Evolutionary conservation across 2,329 filamentous ascomycete species (phyloP), one percentile per base, ranked within the genome.

Genomic region (Fusarium begoniae): DNA sequence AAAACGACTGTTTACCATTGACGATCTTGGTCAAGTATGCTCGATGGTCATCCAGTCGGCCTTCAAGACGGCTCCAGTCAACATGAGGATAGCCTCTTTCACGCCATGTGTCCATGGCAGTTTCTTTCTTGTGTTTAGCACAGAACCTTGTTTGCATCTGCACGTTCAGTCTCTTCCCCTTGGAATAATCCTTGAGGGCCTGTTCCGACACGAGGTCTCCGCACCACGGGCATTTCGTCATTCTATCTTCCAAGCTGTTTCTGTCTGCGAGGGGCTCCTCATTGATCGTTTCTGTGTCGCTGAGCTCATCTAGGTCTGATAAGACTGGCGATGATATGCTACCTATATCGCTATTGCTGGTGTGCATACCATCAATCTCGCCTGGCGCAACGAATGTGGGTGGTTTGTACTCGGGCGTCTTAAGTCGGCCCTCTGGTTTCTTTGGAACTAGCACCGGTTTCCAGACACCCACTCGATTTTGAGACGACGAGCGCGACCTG

Each of bases 51-150:
- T 83, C 79, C 37, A 95, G 88, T 12, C 94, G 89, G 8, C 79
- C 69, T 24, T 90, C 86, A 30, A 97, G 85, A 1, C 74, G 78
- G 2, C 83, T 80, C 94, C 94, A 97, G 66, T 94, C 83, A 58
- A 97, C 92, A 0, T 83, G 80, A 0, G 94, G 94, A 79, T 96
- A 96, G 1, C 88, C 87, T 48, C 85, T 87, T 20, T 85, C 80
- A 15, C 72, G 77, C 83, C 88, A 90, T 8, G 80, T 80, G 13
- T 84, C 81, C 62, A 83, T 75, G 5, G 91, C 92, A 6, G 87
- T 84, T 37, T 84, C 82, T 66, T 84, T 86, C 76, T 88, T 89
- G 83, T 94, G 93, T 13, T 85, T 82, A 48, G 86, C 84, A 80
- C 92, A 94, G 80, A 94, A 94, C 24, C 82, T 84, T 26, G 86